Evolutionary conservation across 768 basidiomycete genomes (phyloP).

Genomic region (Pisolithus sp.): DNA sequence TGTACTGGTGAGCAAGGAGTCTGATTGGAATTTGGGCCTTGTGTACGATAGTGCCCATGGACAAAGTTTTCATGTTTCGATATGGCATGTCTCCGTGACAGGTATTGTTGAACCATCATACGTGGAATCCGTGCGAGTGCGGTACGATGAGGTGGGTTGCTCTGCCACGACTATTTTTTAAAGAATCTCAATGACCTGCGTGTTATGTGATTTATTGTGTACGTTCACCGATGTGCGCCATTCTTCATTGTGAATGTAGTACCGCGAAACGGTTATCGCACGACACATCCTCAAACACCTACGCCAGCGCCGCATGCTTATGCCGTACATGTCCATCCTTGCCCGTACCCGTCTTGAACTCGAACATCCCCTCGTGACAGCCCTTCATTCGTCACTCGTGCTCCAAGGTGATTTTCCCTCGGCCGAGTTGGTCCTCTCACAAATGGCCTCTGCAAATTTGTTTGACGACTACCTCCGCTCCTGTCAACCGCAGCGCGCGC

Average conservation of each 20-base stretch:
- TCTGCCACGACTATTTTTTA: no score
- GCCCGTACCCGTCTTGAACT: constrained; percentile 47
- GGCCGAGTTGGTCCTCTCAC: constrained; percentile 48
- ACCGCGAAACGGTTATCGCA: constrained; percentile 58
- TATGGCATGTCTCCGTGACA: constrained; percentile 64
- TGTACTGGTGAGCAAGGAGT: background rate
- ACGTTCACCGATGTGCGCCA: background rate
- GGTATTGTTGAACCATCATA: constrained; percentile 52
- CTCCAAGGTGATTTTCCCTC: constrained; percentile 57
- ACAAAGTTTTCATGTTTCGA: constrained; percentile 69
- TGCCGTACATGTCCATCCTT: constrained; percentile 56
- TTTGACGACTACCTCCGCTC: constrained; percentile 53
- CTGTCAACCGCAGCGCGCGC: constrained; percentile 49
- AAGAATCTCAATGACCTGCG: background rate
- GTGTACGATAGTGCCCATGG: constrained; percentile 50
- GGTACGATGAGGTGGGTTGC: constrained; percentile 57
- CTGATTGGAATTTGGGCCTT: background rate
- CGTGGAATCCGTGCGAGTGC: constrained; percentile 47
- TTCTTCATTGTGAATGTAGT: constrained; percentile 32
- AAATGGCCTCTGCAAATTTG: constrained; percentile 49
- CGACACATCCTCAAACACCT: constrained; percentile 71
- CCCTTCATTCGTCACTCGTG: constrained; percentile 58
- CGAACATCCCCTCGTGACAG: constrained; percentile 67
- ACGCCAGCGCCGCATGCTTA: constrained; percentile 64
- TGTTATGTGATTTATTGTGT: background rate